Conservation (phyloP, 208 protist species). For the Trypanosoma conorhini region DNA sequence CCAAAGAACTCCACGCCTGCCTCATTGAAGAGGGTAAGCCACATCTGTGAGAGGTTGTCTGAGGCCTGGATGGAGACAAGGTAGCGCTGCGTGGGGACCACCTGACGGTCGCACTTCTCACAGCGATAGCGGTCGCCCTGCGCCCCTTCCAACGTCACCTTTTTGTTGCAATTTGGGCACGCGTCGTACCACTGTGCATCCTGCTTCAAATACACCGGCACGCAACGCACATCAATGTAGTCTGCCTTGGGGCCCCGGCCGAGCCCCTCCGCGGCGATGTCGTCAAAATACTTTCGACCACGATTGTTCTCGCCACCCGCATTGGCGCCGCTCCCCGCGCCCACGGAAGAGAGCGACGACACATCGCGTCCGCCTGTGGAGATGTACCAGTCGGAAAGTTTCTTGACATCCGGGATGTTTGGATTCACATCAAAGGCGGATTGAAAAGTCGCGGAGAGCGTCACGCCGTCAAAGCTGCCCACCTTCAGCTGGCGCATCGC, state of each 20-base stretch:
- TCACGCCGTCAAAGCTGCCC: slow-evolving; percentile 86
- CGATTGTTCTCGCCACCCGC: slow-evolving; percentile 60
- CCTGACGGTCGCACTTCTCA: slow-evolving; percentile 85
- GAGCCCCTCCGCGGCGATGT: slow-evolving; percentile 74
- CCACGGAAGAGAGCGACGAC: slow-evolving; percentile 65
- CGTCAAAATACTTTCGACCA: slow-evolving; percentile 85
- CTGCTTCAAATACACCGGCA: slow-evolving; percentile 91
- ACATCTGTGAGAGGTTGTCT: slow-evolving; percentile 88
- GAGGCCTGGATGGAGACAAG: slow-evolving; percentile 86
- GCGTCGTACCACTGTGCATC: slow-evolving; percentile 92
- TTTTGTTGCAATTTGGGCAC: slow-evolving; percentile 92
- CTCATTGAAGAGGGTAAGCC: slow-evolving; percentile 93
- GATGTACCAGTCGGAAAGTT: slow-evolving; percentile 85
- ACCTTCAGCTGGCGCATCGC: slow-evolving; percentile 85
- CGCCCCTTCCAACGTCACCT: slow-evolving; percentile 81
- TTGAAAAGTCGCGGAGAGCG: slow-evolving; percentile 81
- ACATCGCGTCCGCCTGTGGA: slow-evolving; percentile 82
- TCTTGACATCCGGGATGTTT: slow-evolving; percentile 80
- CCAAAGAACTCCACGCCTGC: slow-evolving; percentile 88
- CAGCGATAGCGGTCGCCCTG: slow-evolving; percentile 82
- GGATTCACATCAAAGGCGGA: slow-evolving; percentile 85
- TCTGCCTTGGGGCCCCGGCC: slow-evolving; percentile 81
- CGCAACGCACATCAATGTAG: slow-evolving; percentile 86
- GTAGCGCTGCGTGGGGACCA: slow-evolving; percentile 83
- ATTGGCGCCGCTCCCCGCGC: slow-evolving; percentile 24